Percentiles rank a stretch among this genome's conserved stretches.
phyloP scores from a whole-genome alignment of 2,329 filamentous ascomycete species.

The Tetracladium maxilliforme region DNA sequence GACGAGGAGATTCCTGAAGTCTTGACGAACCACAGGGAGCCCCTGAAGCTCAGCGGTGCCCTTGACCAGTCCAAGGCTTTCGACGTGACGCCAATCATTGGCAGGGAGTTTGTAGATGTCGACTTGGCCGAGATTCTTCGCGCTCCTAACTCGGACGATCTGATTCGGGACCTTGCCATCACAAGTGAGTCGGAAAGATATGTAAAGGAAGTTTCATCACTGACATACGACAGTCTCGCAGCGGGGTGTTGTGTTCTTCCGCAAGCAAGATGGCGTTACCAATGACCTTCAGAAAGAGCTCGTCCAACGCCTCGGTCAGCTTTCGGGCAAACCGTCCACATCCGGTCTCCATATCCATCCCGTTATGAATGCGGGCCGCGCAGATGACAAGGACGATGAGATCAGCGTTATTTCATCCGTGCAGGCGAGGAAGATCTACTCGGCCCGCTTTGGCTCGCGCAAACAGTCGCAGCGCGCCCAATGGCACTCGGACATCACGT shows the following conservation, averaged over 20 bases:
- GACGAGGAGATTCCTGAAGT: slow-evolving; percentile 1
- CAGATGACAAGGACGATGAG: slow-evolving; percentile 38
- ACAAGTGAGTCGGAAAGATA: slow-evolving; percentile 17
- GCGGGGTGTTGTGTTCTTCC: slow-evolving; percentile 57
- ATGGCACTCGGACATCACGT: slow-evolving; percentile 52
- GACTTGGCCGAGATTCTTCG: slow-evolving; percentile 30
- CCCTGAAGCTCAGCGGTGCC: slow-evolving; percentile 11
- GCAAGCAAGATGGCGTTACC: slow-evolving; percentile 43
- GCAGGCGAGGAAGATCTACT: slow-evolving; percentile 34
- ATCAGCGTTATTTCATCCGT: slow-evolving; percentile 50
- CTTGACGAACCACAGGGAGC: slow-evolving; percentile 8
- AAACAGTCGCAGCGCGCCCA: slow-evolving; percentile 28
- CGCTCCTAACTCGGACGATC: slow-evolving; percentile 27
- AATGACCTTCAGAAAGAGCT: slow-evolving; percentile 53
- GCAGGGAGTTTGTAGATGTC: slow-evolving; percentile 23
- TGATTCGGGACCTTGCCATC: slow-evolving; percentile 33
- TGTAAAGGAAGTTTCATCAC: background rate
- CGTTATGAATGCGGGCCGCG: slow-evolving; percentile 33
- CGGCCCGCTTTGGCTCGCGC: slow-evolving; percentile 19
- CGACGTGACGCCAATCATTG: slow-evolving; percentile 28
- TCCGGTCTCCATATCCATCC: slow-evolving; percentile 47
- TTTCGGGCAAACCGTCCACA: slow-evolving; percentile 38
- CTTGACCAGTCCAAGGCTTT: slow-evolving; percentile 13
- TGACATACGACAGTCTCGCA: slow-evolving; percentile 37
- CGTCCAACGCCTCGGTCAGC: slow-evolving; percentile 41